Evolutionary conservation across 208 protist genomes (phyloP), one percentile per base, ranked within the genome.

Genomic region (Wallacemonas sp.): DNA sequence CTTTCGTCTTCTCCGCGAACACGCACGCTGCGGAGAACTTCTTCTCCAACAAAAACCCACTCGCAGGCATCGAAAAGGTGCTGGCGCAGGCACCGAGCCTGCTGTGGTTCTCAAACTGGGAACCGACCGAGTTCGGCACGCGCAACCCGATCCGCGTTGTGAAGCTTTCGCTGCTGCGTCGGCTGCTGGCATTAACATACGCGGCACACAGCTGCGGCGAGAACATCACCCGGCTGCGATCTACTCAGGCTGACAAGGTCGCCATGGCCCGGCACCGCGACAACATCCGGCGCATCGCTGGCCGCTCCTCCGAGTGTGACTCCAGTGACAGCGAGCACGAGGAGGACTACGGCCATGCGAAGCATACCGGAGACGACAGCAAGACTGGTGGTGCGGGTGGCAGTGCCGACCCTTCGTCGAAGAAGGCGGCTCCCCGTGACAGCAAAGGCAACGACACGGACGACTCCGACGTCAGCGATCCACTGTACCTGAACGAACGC

Each of bases 21-120:
- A 46, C 64, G 34, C 71, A 78, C 72, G 71, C 76, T 34, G 62
- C 65, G 1, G 52, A 48, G 16, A 56, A 75, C 63, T 82, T 82
- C 66, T 82, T 72, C 68, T 65, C 30, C 38, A 70, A 82, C 47
- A 61, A 49, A 17, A 61, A 33, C 19, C 65, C 71, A 17, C 74
- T 82, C 29, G 70, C 65, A 27, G 72, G 64, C 41, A 62, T 82
- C 24, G 76, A 82, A 62, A 55, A 47, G 21, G 43, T 63, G 5
- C 65, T 78, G 17, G 46, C 67, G 6, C 33, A 72, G 47, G 61
- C 77, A 60, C 71, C 71, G 30, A 61, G 71, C 8, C 61, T 82
- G 52, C 60, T 82, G 64, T 82, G 76, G 76, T 78, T 78, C 38
- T 27, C 63, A 1, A 78, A 75, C 61, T 78, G 76, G 76, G 76